Evolutionary conservation across 371 early-diverging fungal species (phyloP).

Genomic region (Amoeboaphelidium protococcarum): DNA sequence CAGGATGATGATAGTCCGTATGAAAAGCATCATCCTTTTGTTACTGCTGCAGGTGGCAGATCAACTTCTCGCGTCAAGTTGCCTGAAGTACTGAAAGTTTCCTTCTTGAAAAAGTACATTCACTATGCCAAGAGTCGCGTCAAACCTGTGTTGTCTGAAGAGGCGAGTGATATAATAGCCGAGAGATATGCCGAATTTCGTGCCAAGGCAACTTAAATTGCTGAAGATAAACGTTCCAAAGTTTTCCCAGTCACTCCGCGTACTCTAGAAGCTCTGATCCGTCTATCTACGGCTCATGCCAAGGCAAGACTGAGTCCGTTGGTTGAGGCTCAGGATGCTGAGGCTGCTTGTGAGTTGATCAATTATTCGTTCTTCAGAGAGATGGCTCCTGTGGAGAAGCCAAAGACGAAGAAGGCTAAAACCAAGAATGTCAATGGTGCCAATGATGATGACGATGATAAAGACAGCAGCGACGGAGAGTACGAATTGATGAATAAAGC

Average conservation of each 20-base stretch:
- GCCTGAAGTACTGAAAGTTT: slow-evolving; percentile 34
- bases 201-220: slow-evolving; percentile 12
- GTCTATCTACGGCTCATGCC: slow-evolving; percentile 95
- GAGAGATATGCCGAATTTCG: slow-evolving; percentile 1
- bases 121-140: slow-evolving; percentile 51
- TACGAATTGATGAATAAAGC: no score
- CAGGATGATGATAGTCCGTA: slow-evolving; percentile 5
- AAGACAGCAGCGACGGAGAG: no score
- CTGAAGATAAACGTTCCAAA: slow-evolving; percentile 7
- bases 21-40: slow-evolving; percentile 38
- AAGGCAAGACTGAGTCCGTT: slow-evolving; percentile 60
- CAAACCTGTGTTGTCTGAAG: slow-evolving; percentile 31
- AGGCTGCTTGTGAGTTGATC: slow-evolving; percentile 52
- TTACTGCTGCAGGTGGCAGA: not conserved
- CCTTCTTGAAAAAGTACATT: slow-evolving; percentile 54
- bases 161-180: not conserved
- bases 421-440: slow-evolving; percentile 8
- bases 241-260: slow-evolving; percentile 86
- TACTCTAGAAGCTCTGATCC: slow-evolving; percentile 95
- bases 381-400: slow-evolving; percentile 26
- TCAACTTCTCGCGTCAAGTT: not conserved
- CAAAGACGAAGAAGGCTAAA: slow-evolving; percentile 2
- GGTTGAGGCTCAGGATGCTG: slow-evolving; percentile 63
- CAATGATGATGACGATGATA: slow-evolving; percentile 15
- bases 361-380: slow-evolving; percentile 82